Percentiles rank a stretch among this genome's conserved stretches.
phyloP scores from a whole-genome alignment of 345 rosid genomes.

The Boechera retrofracta region DNA sequence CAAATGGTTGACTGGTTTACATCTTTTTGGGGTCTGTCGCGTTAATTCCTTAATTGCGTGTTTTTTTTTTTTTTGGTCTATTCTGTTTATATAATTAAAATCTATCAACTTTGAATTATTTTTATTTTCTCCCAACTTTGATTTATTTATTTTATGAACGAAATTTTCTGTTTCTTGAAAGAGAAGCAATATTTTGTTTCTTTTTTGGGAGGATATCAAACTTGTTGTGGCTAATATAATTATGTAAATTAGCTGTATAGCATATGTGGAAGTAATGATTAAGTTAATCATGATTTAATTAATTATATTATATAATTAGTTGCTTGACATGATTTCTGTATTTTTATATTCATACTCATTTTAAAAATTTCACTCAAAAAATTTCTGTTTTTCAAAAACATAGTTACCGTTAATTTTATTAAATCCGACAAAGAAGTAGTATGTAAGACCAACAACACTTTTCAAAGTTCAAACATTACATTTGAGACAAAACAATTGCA shows the following conservation, averaged over 20 bases:
- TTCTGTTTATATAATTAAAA: conserved; percentile 20
- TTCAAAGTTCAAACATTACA: no score
- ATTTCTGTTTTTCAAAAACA: not conserved
- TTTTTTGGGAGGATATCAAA: conserved; percentile 5
- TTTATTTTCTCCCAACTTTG: not conserved
- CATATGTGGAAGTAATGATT: conserved; percentile 34
- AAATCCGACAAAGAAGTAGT: no score
- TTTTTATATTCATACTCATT: not conserved
- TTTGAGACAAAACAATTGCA: no score
- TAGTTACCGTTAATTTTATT: not conserved
- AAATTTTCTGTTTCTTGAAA: not conserved
- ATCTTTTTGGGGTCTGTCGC: conserved; percentile 21
- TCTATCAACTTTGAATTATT: conserved; percentile 18
- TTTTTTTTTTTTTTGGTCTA: not conserved
- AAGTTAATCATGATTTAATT: conserved; percentile 25
- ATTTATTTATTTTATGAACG: not conserved
- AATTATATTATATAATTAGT: not conserved
- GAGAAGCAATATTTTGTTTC: conserved; percentile 11
- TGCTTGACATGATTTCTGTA: conserved; percentile 16
- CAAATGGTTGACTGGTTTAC: conserved; percentile 42
- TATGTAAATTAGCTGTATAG: conserved; percentile 38
- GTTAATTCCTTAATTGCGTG: conserved; percentile 31
- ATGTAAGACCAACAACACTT: no score
- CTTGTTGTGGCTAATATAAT: conserved; percentile 10
- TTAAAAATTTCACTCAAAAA: not conserved